A percentile compares a stretch with the other conserved stretches of the same genome.
Evolutionary conservation across 768 basidiomycete species (phyloP).

Genomic region (Podaxis mareebaensis): DNA sequence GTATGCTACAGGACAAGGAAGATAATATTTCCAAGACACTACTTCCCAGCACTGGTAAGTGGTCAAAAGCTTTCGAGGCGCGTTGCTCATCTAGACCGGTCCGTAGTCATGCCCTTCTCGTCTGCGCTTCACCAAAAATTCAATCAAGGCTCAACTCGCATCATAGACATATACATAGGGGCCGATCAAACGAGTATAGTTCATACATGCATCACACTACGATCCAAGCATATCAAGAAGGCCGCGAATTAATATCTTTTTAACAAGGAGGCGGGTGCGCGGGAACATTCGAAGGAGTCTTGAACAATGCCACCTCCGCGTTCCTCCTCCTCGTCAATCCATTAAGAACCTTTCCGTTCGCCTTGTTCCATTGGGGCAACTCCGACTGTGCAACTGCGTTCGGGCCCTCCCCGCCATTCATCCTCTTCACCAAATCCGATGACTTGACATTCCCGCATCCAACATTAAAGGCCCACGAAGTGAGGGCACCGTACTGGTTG

Average conservation of each 20-base stretch:
- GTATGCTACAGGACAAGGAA: too few species aligned
- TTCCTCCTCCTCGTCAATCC: constrained; percentile 29
- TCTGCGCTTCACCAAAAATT: too few species aligned
- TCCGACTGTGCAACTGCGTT: constrained; percentile 18
- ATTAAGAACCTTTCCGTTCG: constrained; percentile 26
- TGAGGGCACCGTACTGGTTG: constrained; percentile 27
- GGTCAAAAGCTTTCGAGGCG: too few species aligned
- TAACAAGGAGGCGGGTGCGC: constrained; percentile 27
- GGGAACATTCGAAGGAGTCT: constrained; percentile 27
- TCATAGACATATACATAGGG: too few species aligned
- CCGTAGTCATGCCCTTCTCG: too few species aligned
- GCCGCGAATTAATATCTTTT: neutral
- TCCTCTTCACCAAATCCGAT: constrained; percentile 28
- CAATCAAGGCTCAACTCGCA: too few species aligned
- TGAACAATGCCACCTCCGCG: constrained; percentile 30
- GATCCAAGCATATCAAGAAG: too few species aligned
- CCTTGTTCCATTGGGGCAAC: constrained; percentile 14
- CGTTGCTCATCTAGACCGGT: too few species aligned
- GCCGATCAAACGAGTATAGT: too few species aligned
- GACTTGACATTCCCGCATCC: constrained; percentile 27
- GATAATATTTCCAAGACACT: too few species aligned
- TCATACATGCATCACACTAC: too few species aligned
- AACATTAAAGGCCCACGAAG: constrained; percentile 32
- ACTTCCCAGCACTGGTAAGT: too few species aligned
- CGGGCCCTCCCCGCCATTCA: constrained; percentile 31